Evolutionary conservation across 1,284 basidiomycete genomes (phyloP), one percentile per base, ranked within the genome.

Genomic region (Fomitiporia mediterranea): DNA sequence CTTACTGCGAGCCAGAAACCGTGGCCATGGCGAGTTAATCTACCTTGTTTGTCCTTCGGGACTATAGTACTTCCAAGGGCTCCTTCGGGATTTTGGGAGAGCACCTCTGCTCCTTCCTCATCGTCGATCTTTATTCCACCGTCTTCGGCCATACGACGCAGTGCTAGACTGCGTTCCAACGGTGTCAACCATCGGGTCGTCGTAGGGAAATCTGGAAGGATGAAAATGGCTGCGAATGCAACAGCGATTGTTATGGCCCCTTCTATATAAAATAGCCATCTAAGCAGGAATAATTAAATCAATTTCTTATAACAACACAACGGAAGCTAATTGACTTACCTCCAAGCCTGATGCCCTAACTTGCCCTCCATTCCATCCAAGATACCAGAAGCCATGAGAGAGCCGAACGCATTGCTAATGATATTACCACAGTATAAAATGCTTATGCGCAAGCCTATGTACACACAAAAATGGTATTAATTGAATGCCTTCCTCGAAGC

Each of bases 361-460:
- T 69, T 71, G 28, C 76, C 78, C 25, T 80, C 67, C 79, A 79
- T 78, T 53, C 71, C 72, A 38, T 67, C 57, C 68, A 61, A 39
- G 48, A 71, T 69, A 30, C 64, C 62, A 19, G 74, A 70, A 25
- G 69, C 75, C 52, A 74, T 64, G 39, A 77, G 64, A 8, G 72
- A 66, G 9, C 79, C 76, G 59, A 81, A 80, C 4, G 78, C 79
- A 66, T 79, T 81, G 15, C 74, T 75, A 54, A 80, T 74, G 23
- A 80, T 64, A 42, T 69, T 67, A 8, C 79, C 78, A 55, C 70
- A 74, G 64, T 74, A 81, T 13, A 82, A 67, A 48, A 80, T 70
- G 4, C 60, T 62, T 0, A 62, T 67, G 15, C 70, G 63, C 25
- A 69, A 53, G 7, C 67, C 67, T 53, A 66, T 3, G 23, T 11